Percentiles rank a stretch among this genome's conserved stretches.
These are phyloP conservation scores for Hypoxylon perforatum DNA, from an alignment of 495 filamentous ascomycete genomes.

Conservation along the genomic window DNA sequence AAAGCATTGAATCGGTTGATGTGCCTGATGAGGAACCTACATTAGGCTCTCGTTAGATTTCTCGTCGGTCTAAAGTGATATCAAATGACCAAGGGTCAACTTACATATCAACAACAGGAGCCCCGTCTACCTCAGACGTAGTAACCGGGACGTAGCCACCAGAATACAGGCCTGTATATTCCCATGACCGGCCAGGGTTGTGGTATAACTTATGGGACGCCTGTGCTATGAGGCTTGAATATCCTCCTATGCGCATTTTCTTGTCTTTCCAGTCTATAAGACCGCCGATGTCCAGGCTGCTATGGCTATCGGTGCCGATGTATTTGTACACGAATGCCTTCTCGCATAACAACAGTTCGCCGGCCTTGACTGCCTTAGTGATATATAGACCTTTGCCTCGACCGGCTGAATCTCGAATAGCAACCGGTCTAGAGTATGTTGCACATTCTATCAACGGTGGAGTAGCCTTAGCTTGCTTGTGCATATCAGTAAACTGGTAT, in stretches of 20 bases:
- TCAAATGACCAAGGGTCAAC: slow-evolving; percentile 12
- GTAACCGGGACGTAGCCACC: slow-evolving; percentile 49
- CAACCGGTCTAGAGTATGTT: slow-evolving; percentile 51
- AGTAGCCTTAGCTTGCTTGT: slow-evolving; percentile 47
- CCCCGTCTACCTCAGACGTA: slow-evolving; percentile 51
- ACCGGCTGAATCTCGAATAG: slow-evolving; percentile 29
- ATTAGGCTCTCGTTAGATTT: slow-evolving; percentile 15
- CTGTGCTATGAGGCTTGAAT: slow-evolving; percentile 52
- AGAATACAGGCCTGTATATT: slow-evolving; percentile 56
- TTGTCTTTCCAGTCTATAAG: slow-evolving; percentile 51
- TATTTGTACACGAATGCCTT: slow-evolving; percentile 62
- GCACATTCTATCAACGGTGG: slow-evolving; percentile 58
- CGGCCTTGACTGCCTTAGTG: slow-evolving; percentile 58
- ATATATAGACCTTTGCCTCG: slow-evolving; percentile 62
- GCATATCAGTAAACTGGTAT: slow-evolving; percentile 58
- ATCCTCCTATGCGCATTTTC: slow-evolving; percentile 43
- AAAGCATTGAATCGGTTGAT: too few species aligned
- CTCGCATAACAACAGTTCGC: slow-evolving; percentile 66
- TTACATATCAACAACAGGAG: slow-evolving; percentile 63
- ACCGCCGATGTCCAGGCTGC: slow-evolving; percentile 31
- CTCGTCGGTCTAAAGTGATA: background rate
- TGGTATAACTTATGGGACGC: slow-evolving; percentile 58
- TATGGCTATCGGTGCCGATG: slow-evolving; percentile 3
- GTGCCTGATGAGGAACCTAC: slow-evolving; percentile 54
- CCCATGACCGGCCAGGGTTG: slow-evolving; percentile 52